phyloP scores from a whole-genome alignment of 179 eudicot species.

The Silene noctiflora region DNA sequence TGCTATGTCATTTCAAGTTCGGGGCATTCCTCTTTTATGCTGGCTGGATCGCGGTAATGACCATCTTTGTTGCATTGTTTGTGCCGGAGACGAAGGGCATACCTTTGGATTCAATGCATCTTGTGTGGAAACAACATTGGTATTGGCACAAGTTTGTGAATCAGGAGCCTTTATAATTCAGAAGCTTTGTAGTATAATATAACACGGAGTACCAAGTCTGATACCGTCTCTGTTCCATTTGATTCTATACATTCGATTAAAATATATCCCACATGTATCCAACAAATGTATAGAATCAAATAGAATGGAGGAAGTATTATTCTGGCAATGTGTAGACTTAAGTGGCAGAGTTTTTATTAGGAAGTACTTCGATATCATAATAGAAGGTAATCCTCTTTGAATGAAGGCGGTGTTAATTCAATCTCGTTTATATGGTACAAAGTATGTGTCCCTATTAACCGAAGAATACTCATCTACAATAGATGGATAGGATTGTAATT shows the following conservation, averaged over 20 bases:
- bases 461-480: too few species aligned
- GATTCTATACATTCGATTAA: too few species aligned
- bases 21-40: slow-evolving; percentile 49
- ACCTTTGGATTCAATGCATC: slow-evolving; percentile 50
- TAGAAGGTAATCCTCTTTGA: not conserved
- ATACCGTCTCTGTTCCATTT: too few species aligned
- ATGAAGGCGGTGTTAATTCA: too few species aligned
- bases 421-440: too few species aligned
- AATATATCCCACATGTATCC: too few species aligned
- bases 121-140: slow-evolving; percentile 56
- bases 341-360: not conserved
- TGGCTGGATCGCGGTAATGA: slow-evolving; percentile 45
- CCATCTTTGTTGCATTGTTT: slow-evolving; percentile 43
- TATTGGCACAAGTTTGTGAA: slow-evolving; percentile 42
- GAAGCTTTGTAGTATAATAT: not conserved
- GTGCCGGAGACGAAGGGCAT: slow-evolving; percentile 44
- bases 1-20: slow-evolving; percentile 49
- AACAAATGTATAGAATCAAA: too few species aligned
- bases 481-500: too few species aligned
- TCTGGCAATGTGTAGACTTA: not conserved
- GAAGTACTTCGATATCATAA: not conserved
- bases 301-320: too few species aligned
- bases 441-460: too few species aligned
- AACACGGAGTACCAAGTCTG: too few species aligned
- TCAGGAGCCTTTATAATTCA: slow-evolving; percentile 14